Base-by-base conservation (phyloP, 768 basidiomycete genomes). In the Polyporus arcularius region DNA sequence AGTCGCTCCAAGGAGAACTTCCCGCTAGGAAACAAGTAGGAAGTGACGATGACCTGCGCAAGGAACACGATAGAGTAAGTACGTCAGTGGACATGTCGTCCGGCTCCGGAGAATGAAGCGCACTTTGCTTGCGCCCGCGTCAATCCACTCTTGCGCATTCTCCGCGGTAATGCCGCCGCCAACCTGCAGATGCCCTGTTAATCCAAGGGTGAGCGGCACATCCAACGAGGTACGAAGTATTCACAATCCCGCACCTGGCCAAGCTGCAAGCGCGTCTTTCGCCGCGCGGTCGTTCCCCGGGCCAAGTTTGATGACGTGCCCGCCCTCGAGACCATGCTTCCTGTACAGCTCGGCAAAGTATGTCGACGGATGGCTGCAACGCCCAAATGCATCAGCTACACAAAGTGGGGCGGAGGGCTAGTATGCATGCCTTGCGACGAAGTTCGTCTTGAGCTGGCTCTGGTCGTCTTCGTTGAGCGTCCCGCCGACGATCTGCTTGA, bases 401-500 rank as follows among this genome's bases (percentile, higher is more conserved):
- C 53, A 7, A 61, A 54, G 21, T 70, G 53, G 62, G 58, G 46
- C 28, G 40, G 21, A 26, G 18, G 21, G 12, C 49, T 53, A 28
- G 30, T 28, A 59, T 21, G 78, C 85, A 67, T 67, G 89, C 96
- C 85, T 91, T 62, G 96, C 86, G 45, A 97, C 86, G 70, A 96
- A 98, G 73, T 99, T 98, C 21, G 93, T 96, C 73, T 83, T 84
- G 65, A 97, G 79, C 42, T 71, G 72, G 26, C 79, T 75, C 7
- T 89, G 84, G 38, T 82, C 71, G 26, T 73, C 67, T 53, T 93
- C 89, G 18, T 90, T 91, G 32, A 99, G 81, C 4, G 94, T 96
- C 4, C 96, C 94, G 45, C 97, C 97, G 14, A 99, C 92, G 56
- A 99, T 98, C 76, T 99, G 97, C 76, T 98, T 98, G 59, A 99